Percentiles rank a stretch among this genome's conserved stretches.
phyloP scores from a whole-genome alignment of 2,329 filamentous ascomycete genomes.

The Dendrostoma leiphaemia region DNA sequence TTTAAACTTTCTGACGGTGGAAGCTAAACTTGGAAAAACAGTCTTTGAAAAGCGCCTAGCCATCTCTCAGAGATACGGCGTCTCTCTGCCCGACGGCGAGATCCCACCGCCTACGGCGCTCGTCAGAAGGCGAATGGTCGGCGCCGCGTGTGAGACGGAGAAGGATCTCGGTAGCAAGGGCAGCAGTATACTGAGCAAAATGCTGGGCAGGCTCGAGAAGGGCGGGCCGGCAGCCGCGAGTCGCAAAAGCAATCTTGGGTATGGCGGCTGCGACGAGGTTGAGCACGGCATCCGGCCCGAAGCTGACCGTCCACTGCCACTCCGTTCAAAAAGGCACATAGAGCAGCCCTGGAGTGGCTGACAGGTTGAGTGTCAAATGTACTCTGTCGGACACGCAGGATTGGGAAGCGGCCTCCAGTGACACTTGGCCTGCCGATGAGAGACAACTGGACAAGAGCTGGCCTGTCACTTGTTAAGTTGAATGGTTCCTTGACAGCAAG shows the following conservation, averaged over 20 bases:
- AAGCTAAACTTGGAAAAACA: background rate
- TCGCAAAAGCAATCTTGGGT: background rate
- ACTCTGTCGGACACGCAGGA: no score
- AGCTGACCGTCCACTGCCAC: no score
- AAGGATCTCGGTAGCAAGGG: background rate
- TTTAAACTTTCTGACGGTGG: background rate
- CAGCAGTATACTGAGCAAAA: background rate
- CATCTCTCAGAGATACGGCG: background rate
- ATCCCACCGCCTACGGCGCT: background rate
- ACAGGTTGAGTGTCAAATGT: no score
- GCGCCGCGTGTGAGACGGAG: background rate
- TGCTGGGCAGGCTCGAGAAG: background rate
- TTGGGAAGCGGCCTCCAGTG: no score
- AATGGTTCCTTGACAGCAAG: no score
- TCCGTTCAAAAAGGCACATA: no score
- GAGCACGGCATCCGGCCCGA: no score
- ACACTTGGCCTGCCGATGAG: no score
- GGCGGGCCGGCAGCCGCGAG: background rate
- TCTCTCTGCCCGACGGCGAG: background rate
- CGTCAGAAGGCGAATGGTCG: background rate
- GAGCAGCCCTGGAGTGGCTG: no score
- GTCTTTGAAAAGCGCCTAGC: background rate
- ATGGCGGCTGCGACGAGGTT: no score
- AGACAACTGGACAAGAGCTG: no score
- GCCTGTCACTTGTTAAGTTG: no score